Evolutionary conservation across 106 monocot genomes (phyloP), one percentile per base, ranked within the genome.

Genomic region (Dactylorhiza incarnata): DNA sequence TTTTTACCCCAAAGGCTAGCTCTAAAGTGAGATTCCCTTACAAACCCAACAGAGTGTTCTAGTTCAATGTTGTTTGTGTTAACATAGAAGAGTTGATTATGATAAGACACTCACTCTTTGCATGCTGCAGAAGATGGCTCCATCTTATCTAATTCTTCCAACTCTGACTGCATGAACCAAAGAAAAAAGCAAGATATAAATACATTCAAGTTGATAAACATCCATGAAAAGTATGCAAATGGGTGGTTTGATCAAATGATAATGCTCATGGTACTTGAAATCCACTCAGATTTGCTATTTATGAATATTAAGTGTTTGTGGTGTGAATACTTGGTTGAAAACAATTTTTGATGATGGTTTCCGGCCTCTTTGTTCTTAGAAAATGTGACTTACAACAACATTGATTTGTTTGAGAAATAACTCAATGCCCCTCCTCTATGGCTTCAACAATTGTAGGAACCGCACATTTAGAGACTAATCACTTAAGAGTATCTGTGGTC

Each of bases 111-210:
- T 74, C 43, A 74, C 74, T 74, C 53, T 5, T 37, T 26, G n/a
- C 52, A 74, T 25, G 51, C 73, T 7, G 74, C 74, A 55, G 74
- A 74, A 43, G 74, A 74, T 51, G 74, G 54, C 24, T 74, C 74
- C 74, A 74, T 54, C 53, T 26, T 53, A 43, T 74, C 74, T 37
- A 74, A 24, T 55, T 74, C 74, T 74, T 74, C 74, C 20, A 74
- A 44, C 43, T 74, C 74, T 8, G 51, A 53, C 74, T 74, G 49
- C 51, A 74, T 69, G 17, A 45, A 69, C 17, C 17, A 17, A 46
- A 24, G 17, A n/a, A 45, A 69, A 2, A 69, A 69, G 8, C 0
- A 69, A 69, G 37, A 43, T 10, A 66, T 24, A 37, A 66, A 66
- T 6, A 23, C 26, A 66, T 37, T 20, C 26, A 37, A 66, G 10